A percentile compares a stretch with the other conserved stretches of the same genome.
Evolutionary conservation across 1,139 yeast species (phyloP).

Genomic region (Geotrichum bryndzae): DNA sequence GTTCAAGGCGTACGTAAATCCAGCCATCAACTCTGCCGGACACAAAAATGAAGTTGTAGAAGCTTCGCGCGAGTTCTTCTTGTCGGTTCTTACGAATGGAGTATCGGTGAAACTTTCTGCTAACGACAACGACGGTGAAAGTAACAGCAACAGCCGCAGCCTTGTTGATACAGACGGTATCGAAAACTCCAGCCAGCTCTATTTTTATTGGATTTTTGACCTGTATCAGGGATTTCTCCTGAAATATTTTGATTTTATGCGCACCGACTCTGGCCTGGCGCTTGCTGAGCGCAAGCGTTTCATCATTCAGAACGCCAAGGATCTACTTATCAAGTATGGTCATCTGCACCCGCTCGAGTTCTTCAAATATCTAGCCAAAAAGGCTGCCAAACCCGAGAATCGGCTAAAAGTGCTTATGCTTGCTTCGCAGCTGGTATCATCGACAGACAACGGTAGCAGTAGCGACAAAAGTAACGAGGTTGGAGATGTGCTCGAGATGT

Average conservation of each 20-base stretch:
- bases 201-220: slow-evolving; percentile 21
- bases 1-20: slow-evolving; percentile 47
- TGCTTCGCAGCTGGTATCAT: slow-evolving; percentile 8
- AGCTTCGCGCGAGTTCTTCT: slow-evolving; percentile 42
- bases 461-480: not conserved
- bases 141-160: slow-evolving; percentile 22
- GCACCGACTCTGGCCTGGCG: slow-evolving; percentile 15
- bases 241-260: slow-evolving; percentile 7
- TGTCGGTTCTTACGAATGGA: slow-evolving; percentile 32
- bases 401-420: slow-evolving; percentile 11
- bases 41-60: slow-evolving; percentile 37
- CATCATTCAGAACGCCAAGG: slow-evolving; percentile 42
- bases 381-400: slow-evolving; percentile 9
- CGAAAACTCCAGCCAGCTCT: slow-evolving; percentile 13
- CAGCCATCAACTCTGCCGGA: slow-evolving; percentile 61
- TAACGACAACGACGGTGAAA: slow-evolving; percentile 23
- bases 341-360: slow-evolving; percentile 21
- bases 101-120: slow-evolving; percentile 23
- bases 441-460: not conserved
- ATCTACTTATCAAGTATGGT: slow-evolving; percentile 39
- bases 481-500: not conserved
- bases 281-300: slow-evolving; percentile 39
- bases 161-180: slow-evolving; percentile 27
- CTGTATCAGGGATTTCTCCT: slow-evolving; percentile 14
- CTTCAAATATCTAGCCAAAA: slow-evolving; percentile 1